Conservation (phyloP, 2,329 filamentous ascomycete species). For the Botrytis tulipae region DNA sequence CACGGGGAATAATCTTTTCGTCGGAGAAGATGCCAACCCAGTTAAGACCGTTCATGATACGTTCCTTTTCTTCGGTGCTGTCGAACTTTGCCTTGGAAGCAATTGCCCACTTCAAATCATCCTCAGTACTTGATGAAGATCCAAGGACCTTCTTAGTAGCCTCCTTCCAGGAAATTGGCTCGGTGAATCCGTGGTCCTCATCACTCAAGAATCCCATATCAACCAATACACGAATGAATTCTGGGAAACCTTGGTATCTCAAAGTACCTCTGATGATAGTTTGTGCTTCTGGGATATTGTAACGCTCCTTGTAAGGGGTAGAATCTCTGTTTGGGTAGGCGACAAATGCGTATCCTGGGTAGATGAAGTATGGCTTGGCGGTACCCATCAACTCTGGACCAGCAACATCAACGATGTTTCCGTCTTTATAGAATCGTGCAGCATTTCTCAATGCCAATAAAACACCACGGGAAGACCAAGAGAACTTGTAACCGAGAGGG, state of each 20-base stretch:
- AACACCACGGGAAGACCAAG: conserved; percentile 65
- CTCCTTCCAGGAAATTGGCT: conserved; percentile 76
- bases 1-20: conserved; percentile 65
- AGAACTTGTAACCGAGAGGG: conserved; percentile 92
- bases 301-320: conserved; percentile 81
- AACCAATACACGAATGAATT: conserved; percentile 84
- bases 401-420: conserved; percentile 66
- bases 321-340: conserved; percentile 93
- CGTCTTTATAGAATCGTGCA: conserved; percentile 80
- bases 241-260: conserved; percentile 84
- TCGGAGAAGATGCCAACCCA: conserved; percentile 72
- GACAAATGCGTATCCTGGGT: conserved; percentile 77
- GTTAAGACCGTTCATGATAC: conserved; percentile 67
- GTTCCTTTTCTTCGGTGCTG: conserved; percentile 64
- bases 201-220: conserved; percentile 88
- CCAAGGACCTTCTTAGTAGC: conserved; percentile 76
- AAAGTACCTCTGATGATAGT: conserved; percentile 82
- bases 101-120: conserved; percentile 72
- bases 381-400: conserved; percentile 74
- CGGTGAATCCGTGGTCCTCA: conserved; percentile 59
- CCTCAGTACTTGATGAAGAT: conserved; percentile 61
- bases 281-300: conserved; percentile 87
- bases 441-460: conserved; percentile 82
- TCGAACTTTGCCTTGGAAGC: conserved; percentile 72
- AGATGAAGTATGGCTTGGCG: conserved; percentile 89